phyloP scores from a whole-genome alignment of 768 basidiomycete species.

The Ramaria sp. region DNA sequence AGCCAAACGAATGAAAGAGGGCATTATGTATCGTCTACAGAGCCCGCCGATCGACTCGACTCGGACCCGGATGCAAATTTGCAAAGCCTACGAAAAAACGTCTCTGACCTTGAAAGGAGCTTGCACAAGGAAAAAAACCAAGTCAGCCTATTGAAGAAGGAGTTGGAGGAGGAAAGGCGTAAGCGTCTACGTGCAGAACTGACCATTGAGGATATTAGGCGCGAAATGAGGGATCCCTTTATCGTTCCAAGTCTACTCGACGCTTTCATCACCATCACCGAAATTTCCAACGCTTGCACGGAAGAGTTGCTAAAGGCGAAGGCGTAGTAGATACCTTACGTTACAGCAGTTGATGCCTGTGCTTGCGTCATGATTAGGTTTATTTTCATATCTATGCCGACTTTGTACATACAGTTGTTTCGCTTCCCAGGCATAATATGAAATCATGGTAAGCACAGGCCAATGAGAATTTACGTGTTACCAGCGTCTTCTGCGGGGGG shows the following conservation, averaged over 20 bases:
- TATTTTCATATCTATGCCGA: too few species aligned
- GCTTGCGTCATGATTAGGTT: too few species aligned
- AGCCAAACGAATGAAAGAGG: neutral
- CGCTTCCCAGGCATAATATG: too few species aligned
- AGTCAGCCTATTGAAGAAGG: neutral
- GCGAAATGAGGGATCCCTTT: neutral
- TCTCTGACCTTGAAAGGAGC: neutral
- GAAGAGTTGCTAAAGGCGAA: too few species aligned
- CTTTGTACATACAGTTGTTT: too few species aligned
- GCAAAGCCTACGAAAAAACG: neutral
- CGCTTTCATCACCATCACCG: conserved; percentile 1
- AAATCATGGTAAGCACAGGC: too few species aligned
- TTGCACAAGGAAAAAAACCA: neutral
- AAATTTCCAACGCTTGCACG: neutral
- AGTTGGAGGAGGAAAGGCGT: neutral
- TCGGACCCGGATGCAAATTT: neutral
- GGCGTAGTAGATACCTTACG: too few species aligned
- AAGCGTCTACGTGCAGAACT: neutral
- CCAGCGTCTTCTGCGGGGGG: too few species aligned
- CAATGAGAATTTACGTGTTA: too few species aligned
- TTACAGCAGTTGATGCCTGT: too few species aligned
- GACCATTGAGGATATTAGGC: neutral
- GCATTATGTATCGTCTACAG: neutral
- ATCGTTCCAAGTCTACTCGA: conserved; percentile 5
- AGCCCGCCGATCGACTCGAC: neutral